Evolutionary conservation across 345 rosid species (phyloP).

Genomic region (Corchorus capsularis): DNA sequence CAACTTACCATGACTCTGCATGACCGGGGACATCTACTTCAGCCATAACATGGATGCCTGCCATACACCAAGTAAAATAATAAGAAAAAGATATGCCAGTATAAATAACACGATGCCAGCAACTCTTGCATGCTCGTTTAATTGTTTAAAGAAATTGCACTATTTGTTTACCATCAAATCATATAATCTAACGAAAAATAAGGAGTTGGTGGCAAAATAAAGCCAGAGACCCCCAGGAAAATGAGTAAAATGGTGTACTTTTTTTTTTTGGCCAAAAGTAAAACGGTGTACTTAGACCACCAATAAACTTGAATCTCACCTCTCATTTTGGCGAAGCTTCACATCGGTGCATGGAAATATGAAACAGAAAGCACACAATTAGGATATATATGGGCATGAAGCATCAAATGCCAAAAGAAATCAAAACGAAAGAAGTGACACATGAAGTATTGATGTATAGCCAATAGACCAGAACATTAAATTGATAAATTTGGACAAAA

Average conservation of each 20-base stretch:
- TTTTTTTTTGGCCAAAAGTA: background rate
- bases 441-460: background rate
- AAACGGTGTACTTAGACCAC: background rate
- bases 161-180: background rate
- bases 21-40: slow-evolving; percentile 98
- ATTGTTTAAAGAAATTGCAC: background rate
- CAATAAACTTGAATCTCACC: slow-evolving; percentile 19
- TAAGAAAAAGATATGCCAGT: slow-evolving; percentile 5
- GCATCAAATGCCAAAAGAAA: background rate
- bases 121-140: background rate
- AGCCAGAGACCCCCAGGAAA: background rate
- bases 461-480: background rate
- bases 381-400: slow-evolving; percentile 29
- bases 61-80: slow-evolving; percentile 23
- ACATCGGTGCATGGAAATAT: slow-evolving; percentile 29
- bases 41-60: slow-evolving; percentile 95
- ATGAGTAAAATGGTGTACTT: background rate
- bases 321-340: slow-evolving; percentile 69
- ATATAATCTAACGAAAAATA: background rate
- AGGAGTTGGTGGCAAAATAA: background rate
- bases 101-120: background rate
- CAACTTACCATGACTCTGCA: slow-evolving; percentile 85
- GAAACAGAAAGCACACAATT: slow-evolving; percentile 30
- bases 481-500: background rate
- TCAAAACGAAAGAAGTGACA: background rate